Conservation (phyloP, 2,329 filamentous ascomycete species). For the Trichoderma semiorbis region DNA sequence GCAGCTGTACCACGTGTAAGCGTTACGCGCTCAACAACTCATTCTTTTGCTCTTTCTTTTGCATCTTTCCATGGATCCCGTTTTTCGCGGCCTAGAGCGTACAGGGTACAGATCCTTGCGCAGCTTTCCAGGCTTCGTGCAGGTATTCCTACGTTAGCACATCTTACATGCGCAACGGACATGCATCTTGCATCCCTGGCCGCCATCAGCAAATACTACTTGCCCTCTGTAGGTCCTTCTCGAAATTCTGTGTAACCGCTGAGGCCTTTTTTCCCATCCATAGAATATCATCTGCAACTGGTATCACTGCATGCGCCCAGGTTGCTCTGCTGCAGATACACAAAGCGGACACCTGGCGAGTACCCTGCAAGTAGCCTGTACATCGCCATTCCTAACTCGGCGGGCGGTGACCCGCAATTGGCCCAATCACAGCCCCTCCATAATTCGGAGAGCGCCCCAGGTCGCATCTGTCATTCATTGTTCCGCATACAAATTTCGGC, state of each 20-base stretch:
- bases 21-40: background rate
- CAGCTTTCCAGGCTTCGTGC: background rate
- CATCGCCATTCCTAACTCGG: background rate
- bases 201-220: background rate
- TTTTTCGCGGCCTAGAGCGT: background rate
- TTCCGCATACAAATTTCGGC: constrained; percentile 6
- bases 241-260: background rate
- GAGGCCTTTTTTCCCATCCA: background rate
- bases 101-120: background rate
- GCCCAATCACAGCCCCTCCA: constrained; percentile 19
- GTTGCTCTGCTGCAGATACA: background rate
- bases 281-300: background rate
- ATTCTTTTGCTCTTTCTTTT: background rate
- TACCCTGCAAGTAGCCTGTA: background rate
- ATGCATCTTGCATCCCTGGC: background rate
- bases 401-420: background rate
- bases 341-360: background rate
- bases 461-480: constrained; percentile 14
- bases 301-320: background rate
- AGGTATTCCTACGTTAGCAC: background rate
- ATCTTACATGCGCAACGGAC: background rate
- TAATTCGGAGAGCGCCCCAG: constrained; percentile 11
- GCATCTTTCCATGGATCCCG: background rate
- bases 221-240: background rate
- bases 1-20: background rate